Base-by-base conservation (phyloP, 139 green algal species). In the Closterium sp. region DNA sequence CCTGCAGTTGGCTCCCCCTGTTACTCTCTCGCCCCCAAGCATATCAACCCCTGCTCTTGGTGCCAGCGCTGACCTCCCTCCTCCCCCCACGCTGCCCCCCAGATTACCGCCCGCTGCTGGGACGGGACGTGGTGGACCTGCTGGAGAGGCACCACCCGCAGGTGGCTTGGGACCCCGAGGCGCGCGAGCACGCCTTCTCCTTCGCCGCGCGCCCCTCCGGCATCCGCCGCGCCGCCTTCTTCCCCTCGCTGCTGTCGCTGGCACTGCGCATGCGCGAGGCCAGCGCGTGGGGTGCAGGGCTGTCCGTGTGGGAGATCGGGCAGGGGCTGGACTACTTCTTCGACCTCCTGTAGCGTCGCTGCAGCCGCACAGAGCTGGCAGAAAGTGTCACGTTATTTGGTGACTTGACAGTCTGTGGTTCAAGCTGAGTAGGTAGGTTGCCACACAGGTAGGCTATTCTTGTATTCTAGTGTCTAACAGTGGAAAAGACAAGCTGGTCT, bases 311-410 rank as follows among this genome's bases (percentile, higher is more conserved):
- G 93, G 93, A 95, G 92, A 69, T 95, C 0, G 93, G 93, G 12
- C 93, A 95, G 64, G 93, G 93, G 12, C 66, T 95, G 2, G 93
- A 95, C 66, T 95, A 91, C 87, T 95, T 95, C 88, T 94, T 89
- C 55, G 93, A 95, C 28, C 92, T 95, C 16, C 76, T 95, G 33
- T 95, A 76, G 55, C 38, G n/a, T n/a, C n/a, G n/a, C n/a, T n/a
- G n/a, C n/a, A n/a, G n/a, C n/a, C n/a, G n/a, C n/a, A n/a, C n/a
- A n/a, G n/a, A n/a, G n/a, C n/a, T n/a, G n/a, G n/a, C n/a, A n/a
- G n/a, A n/a, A n/a, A n/a, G n/a, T n/a, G n/a, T n/a, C n/a, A n/a
- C n/a, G n/a, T n/a, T n/a, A n/a, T n/a, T n/a, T n/a, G n/a, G n/a
- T n/a, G n/a, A n/a, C n/a, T n/a, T n/a, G n/a, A n/a, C n/a, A n/a